Evolutionary conservation across 2,329 filamentous ascomycete species (phyloP).

Genomic region (Xylariaceae sp.): DNA sequence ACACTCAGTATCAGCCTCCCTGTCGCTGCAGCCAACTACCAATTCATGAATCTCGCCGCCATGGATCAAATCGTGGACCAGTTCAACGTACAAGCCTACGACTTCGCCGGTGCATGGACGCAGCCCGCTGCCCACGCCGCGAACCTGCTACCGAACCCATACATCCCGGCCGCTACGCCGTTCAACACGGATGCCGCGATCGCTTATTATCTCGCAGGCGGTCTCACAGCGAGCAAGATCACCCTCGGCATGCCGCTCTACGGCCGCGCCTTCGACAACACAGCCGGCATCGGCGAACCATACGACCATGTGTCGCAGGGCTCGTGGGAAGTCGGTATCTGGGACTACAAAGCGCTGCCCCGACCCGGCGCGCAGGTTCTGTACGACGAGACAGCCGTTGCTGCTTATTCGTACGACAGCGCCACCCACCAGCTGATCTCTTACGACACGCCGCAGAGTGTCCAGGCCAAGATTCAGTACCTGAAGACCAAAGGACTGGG

Average conservation of each 20-base stretch:
- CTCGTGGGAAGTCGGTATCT: slow-evolving; percentile 49
- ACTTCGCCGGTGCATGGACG: slow-evolving; percentile 63
- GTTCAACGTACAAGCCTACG: slow-evolving; percentile 61
- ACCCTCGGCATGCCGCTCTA: slow-evolving; percentile 76
- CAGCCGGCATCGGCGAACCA: slow-evolving; percentile 61
- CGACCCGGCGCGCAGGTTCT: slow-evolving; percentile 53
- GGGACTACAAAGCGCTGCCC: slow-evolving; percentile 65
- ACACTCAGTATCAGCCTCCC: slow-evolving; percentile 50
- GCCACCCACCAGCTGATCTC: slow-evolving; percentile 61
- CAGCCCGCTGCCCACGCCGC: slow-evolving; percentile 60
- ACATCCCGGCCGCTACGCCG: slow-evolving; percentile 58
- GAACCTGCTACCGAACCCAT: slow-evolving; percentile 59
- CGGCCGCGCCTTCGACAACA: slow-evolving; percentile 69
- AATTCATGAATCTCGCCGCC: slow-evolving; percentile 47
- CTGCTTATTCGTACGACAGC: slow-evolving; percentile 69
- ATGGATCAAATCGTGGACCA: slow-evolving; percentile 58
- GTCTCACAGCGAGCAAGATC: slow-evolving; percentile 63
- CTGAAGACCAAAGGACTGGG: slow-evolving; percentile 61
- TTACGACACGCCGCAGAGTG: slow-evolving; percentile 63
- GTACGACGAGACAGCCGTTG: slow-evolving; percentile 56
- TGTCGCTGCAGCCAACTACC: slow-evolving; percentile 48
- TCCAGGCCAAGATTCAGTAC: slow-evolving; percentile 61
- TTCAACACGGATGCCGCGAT: slow-evolving; percentile 68
- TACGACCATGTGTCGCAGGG: slow-evolving; percentile 64
- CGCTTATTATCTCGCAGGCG: slow-evolving; percentile 56